Evolutionary conservation across 2,329 filamentous ascomycete species (phyloP).

Genomic region (Fusarium devonianum): DNA sequence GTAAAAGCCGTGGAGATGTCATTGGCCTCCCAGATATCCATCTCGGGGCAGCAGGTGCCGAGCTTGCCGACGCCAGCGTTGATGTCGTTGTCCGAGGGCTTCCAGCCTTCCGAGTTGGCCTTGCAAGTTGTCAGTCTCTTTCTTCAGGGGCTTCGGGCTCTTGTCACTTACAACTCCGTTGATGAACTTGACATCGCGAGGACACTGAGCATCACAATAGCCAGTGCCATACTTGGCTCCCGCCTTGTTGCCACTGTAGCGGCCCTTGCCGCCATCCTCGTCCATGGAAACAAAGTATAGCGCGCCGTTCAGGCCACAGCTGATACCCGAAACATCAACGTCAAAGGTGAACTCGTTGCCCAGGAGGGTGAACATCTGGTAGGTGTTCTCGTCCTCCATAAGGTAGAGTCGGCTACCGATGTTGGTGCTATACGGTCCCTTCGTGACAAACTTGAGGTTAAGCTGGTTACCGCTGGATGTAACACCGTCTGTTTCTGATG

Average conservation of each 20-base stretch:
- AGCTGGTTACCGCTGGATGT: constrained; percentile 59
- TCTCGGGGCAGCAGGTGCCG: constrained; percentile 69
- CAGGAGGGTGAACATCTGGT: constrained; percentile 70
- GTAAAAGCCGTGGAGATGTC: constrained; percentile 69
- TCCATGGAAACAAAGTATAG: constrained; percentile 72
- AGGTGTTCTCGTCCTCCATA: constrained; percentile 66
- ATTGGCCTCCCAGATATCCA: constrained; percentile 73
- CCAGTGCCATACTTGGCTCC: constrained; percentile 69
- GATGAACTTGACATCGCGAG: constrained; percentile 65
- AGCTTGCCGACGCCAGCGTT: constrained; percentile 61
- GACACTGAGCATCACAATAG: constrained; percentile 60
- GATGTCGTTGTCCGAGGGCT: constrained; percentile 58
- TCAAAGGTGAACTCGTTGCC: constrained; percentile 77
- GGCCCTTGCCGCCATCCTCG: constrained; percentile 60
- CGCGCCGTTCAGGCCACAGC: constrained; percentile 76
- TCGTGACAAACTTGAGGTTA: constrained; percentile 65
- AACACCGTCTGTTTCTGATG: too few species aligned
- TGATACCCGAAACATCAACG: constrained; percentile 72
- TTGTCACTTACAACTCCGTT: constrained; percentile 53
- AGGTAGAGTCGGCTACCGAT: constrained; percentile 68
- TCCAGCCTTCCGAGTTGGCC: constrained; percentile 62
- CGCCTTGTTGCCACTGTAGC: constrained; percentile 59
- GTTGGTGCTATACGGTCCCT: constrained; percentile 55
- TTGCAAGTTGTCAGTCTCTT: constrained; percentile 44
- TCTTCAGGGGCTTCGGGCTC: background rate